Conservation (phyloP, 2,329 filamentous ascomycete species). For the Pseudonectria foliicola region DNA sequence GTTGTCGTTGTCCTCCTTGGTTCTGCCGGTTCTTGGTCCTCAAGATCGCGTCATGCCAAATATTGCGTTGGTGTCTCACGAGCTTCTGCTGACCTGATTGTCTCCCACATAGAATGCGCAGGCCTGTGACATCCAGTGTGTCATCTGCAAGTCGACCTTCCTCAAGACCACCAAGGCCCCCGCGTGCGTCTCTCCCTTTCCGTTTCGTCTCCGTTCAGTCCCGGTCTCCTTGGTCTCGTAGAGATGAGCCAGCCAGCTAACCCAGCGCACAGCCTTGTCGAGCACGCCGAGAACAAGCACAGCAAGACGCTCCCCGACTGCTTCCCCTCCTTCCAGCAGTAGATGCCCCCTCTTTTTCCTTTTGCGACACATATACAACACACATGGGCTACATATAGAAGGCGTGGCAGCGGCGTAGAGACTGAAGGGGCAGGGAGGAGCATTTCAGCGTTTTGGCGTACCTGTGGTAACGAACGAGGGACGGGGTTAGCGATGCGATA, state of each 20-base stretch:
- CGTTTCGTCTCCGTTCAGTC: background rate
- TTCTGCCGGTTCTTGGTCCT: background rate
- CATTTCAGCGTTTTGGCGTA: no score
- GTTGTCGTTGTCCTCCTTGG: no score
- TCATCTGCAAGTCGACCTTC: slow-evolving; percentile 71
- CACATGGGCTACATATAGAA: no score
- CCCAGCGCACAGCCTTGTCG: slow-evolving; percentile 44
- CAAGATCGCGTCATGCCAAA: no score
- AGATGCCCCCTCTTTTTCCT: slow-evolving; percentile 1
- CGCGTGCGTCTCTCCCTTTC: slow-evolving; percentile 43
- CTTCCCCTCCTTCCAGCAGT: slow-evolving; percentile 48
- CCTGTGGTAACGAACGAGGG: no score
- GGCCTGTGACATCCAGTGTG: slow-evolving; percentile 71
- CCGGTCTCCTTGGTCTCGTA: background rate
- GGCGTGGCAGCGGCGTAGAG: no score
- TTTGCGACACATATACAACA: background rate
- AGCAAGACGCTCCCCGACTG: slow-evolving; percentile 64
- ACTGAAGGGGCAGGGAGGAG: no score
- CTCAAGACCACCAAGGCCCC: slow-evolving; percentile 69
- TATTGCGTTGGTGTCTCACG: no score
- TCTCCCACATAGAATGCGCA: slow-evolving; percentile 52
- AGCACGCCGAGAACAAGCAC: slow-evolving; percentile 72
- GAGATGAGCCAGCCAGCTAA: slow-evolving; percentile 8
- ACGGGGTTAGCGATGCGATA: no score
- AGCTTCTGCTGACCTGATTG: background rate